phyloP scores from a whole-genome alignment of 257 asterid species.

The Plantago elongata region DNA sequence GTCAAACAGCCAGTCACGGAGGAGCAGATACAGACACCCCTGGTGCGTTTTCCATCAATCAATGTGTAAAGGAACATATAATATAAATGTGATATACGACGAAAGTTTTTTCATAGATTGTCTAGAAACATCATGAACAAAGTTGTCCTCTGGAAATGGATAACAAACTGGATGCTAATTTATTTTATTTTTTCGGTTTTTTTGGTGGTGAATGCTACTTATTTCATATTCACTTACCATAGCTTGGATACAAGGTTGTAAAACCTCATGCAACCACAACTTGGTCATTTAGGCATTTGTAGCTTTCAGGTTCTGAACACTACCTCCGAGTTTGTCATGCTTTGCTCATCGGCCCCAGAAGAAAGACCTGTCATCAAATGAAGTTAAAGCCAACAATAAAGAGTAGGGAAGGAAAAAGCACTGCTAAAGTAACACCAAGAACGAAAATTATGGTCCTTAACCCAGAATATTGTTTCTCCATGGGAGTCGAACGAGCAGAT shows the following conservation, averaged over 20 bases:
- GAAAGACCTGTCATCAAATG: conserved; percentile 24
- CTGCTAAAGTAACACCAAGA: not conserved
- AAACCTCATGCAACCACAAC: not conserved
- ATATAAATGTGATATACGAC: conserved; percentile 13
- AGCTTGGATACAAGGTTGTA: conserved; percentile 30
- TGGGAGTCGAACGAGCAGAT: not conserved
- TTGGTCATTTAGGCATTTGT: not conserved
- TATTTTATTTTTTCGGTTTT: no score
- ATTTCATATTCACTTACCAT: conserved; percentile 46
- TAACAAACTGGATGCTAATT: conserved; percentile 24
- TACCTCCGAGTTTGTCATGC: conserved; percentile 18
- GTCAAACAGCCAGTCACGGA: conserved; percentile 28
- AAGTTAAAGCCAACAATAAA: not conserved
- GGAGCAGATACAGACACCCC: conserved; percentile 83
- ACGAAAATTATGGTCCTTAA: not conserved
- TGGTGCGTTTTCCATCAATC: conserved; percentile 79
- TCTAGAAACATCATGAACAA: conserved; percentile 14
- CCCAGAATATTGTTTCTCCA: not conserved
- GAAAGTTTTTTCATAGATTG: not conserved
- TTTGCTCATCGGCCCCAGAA: conserved; percentile 24
- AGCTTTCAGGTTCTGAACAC: conserved; percentile 18
- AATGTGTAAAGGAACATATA: conserved; percentile 18
- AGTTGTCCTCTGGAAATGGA: conserved; percentile 24
- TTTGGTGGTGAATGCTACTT: conserved; percentile 21
- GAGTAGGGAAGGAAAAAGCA: not conserved